These are phyloP conservation scores for Holtermannia corniformis DNA, from an alignment of 768 basidiomycete species.

Conservation along the genomic window DNA sequence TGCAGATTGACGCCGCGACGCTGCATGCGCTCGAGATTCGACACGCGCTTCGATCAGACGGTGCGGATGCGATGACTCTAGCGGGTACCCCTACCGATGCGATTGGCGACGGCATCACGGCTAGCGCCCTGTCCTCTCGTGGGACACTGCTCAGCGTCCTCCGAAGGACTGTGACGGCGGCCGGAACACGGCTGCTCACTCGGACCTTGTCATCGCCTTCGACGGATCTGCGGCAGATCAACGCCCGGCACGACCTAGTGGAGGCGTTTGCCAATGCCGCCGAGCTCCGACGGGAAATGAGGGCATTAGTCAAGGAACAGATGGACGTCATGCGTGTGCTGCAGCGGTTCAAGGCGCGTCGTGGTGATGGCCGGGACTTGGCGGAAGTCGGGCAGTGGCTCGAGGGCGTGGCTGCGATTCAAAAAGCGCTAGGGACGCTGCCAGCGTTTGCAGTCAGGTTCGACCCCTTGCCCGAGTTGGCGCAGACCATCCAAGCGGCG, in stretches of 20 bases:
- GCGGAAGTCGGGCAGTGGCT: constrained; percentile 32
- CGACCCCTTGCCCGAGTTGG: constrained; percentile 11
- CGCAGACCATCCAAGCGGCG: constrained; percentile 20
- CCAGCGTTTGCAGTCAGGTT: constrained; percentile 8
- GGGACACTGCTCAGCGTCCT: constrained; percentile 39
- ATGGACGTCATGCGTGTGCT: constrained; percentile 35
- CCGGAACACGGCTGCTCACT: constrained; percentile 35
- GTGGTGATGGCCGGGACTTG: constrained; percentile 30
- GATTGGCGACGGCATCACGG: neutral
- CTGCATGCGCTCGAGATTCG: constrained; percentile 38
- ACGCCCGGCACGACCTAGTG: constrained; percentile 27
- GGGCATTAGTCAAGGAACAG: constrained; percentile 17
- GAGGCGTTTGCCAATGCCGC: constrained; percentile 27
- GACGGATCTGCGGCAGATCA: constrained; percentile 22
- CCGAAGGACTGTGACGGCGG: constrained; percentile 27
- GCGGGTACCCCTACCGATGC: neutral
- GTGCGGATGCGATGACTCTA: constrained; percentile 1
- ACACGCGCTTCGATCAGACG: constrained; percentile 33
- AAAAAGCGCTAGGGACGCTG: constrained; percentile 7
- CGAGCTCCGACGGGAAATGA: constrained; percentile 28
- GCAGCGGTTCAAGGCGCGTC: constrained; percentile 26
- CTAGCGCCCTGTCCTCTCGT: constrained; percentile 23
- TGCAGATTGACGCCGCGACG: constrained; percentile 41
- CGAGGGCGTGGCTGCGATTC: constrained; percentile 15
- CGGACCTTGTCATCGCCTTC: constrained; percentile 34